Evolutionary conservation across 495 filamentous ascomycete genomes (phyloP).

Genomic region (Hypoxylon perforatum): DNA sequence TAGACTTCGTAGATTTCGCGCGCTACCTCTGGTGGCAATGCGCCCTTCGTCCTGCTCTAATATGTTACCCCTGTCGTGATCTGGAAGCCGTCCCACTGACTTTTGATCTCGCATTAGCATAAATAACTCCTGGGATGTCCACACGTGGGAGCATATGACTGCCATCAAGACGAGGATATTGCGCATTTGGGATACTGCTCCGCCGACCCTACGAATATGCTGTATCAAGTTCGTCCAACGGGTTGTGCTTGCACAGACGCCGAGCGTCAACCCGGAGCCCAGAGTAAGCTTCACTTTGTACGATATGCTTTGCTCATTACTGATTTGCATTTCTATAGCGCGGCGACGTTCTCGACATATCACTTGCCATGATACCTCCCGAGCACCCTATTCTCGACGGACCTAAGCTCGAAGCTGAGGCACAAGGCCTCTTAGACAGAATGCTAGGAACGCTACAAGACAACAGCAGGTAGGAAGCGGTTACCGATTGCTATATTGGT

Average conservation of each 20-base stretch:
- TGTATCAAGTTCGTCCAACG: constrained; percentile 97
- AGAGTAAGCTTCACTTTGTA: constrained; percentile 67
- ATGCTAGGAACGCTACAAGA: constrained; percentile 89
- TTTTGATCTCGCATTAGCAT: constrained; percentile 67
- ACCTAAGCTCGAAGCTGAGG: constrained; percentile 87
- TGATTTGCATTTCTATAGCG: constrained; percentile 63
- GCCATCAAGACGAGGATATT: constrained; percentile 90
- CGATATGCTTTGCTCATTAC: constrained; percentile 32
- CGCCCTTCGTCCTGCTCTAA: constrained; percentile 15
- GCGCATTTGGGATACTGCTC: constrained; percentile 85
- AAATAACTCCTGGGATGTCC: constrained; percentile 79
- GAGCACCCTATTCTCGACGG: constrained; percentile 82
- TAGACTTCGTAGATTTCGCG: constrained; percentile 43
- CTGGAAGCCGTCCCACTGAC: constrained; percentile 45
- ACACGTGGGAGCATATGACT: constrained; percentile 87
- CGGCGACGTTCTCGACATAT: constrained; percentile 87
- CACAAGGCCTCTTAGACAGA: constrained; percentile 87
- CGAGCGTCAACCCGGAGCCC: constrained; percentile 82
- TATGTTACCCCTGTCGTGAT: constrained; percentile 26
- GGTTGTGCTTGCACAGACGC: constrained; percentile 91
- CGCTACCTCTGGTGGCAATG: constrained; percentile 19
- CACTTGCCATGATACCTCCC: constrained; percentile 82
- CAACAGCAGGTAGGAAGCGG: constrained; percentile 72
- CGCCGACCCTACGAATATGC: constrained; percentile 81
- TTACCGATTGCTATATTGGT: neutral